A percentile compares a stretch with the other conserved stretches of the same genome.
Evolutionary conservation across 2,329 filamentous ascomycete genomes (phyloP).

Genomic region (Trichoderma breve): DNA sequence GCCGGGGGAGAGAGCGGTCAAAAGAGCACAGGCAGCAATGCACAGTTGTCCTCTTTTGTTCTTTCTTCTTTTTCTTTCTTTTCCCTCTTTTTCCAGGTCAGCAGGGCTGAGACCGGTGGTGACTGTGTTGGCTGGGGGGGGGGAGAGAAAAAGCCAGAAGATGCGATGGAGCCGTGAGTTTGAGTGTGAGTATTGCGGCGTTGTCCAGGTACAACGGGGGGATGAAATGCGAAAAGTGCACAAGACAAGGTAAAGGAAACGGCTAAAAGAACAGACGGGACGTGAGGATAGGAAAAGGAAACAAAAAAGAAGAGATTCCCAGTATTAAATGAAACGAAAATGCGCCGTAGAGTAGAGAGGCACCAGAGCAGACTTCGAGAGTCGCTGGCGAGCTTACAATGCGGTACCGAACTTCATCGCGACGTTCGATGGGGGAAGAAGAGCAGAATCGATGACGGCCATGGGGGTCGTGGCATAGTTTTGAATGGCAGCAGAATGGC

Average conservation of each 20-base stretch:
- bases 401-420: conserved; percentile 54
- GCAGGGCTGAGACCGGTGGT: not conserved
- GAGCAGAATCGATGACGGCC: conserved; percentile 22
- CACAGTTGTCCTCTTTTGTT: not conserved
- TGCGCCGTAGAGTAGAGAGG: conserved; percentile 41
- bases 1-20: not conserved
- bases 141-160: not conserved
- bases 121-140: not conserved
- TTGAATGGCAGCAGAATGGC: conserved; percentile 29
- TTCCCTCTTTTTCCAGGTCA: conserved; percentile 1
- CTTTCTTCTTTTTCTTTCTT: not conserved
- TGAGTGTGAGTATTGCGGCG: conserved; percentile 2
- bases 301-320: conserved; percentile 26
- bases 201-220: conserved; percentile 50
- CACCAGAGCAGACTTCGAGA: conserved; percentile 54
- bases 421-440: conserved; percentile 46
- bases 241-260: not conserved
- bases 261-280: conserved; percentile 5
- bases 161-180: conserved; percentile 6
- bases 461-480: conserved; percentile 37
- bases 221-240: conserved; percentile 34
- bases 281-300: conserved; percentile 22
- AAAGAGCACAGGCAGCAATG: conserved; percentile 16
- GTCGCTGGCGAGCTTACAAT: conserved; percentile 53
- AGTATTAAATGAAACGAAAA: conserved; percentile 28